phyloP scores from a whole-genome alignment of 257 asterid species.

The Nicotiana paniculata region DNA sequence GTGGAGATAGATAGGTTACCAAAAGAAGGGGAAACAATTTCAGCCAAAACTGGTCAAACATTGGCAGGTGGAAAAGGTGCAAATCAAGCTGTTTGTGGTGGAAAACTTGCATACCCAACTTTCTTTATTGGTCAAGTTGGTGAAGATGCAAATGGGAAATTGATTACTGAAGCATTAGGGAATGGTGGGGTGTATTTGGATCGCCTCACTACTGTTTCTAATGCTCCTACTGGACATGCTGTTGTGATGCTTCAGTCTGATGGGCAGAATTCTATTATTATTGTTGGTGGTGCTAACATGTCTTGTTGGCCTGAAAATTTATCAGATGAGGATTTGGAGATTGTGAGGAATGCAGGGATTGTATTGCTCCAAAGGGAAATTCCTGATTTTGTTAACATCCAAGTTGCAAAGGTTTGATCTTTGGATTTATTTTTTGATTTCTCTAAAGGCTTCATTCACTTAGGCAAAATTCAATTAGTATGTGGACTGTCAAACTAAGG shows the following conservation, averaged over 20 bases:
- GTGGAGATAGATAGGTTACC: slow-evolving; percentile 88
- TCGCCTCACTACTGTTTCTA: slow-evolving; percentile 39
- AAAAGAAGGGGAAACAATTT: slow-evolving; percentile 73
- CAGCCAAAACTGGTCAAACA: slow-evolving; percentile 74
- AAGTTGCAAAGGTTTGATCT: slow-evolving; percentile 79
- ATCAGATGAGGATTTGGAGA: slow-evolving; percentile 49
- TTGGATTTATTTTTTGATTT: slow-evolving; percentile 1
- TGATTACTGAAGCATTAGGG: slow-evolving; percentile 60
- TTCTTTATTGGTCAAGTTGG: slow-evolving; percentile 87
- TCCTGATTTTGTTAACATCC: slow-evolving; percentile 79
- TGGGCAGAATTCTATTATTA: slow-evolving; percentile 86
- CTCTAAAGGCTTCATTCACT: background rate
- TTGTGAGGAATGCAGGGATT: slow-evolving; percentile 69
- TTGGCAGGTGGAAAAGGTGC: slow-evolving; percentile 98
- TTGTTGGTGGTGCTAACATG: slow-evolving; percentile 93
- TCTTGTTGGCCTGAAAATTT: slow-evolving; percentile 66
- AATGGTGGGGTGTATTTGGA: slow-evolving; percentile 65
- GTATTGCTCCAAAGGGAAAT: slow-evolving; percentile 96
- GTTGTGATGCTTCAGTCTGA: slow-evolving; percentile 87
- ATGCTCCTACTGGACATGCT: slow-evolving; percentile 87
- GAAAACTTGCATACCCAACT: slow-evolving; percentile 60
- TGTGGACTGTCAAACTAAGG: background rate
- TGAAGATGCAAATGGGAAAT: slow-evolving; percentile 77
- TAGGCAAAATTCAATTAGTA: background rate
- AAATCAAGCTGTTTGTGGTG: slow-evolving; percentile 91